Evolutionary conservation across 2,329 filamentous ascomycete genomes (phyloP).

Genomic region (Colletotrichum caudatum): DNA sequence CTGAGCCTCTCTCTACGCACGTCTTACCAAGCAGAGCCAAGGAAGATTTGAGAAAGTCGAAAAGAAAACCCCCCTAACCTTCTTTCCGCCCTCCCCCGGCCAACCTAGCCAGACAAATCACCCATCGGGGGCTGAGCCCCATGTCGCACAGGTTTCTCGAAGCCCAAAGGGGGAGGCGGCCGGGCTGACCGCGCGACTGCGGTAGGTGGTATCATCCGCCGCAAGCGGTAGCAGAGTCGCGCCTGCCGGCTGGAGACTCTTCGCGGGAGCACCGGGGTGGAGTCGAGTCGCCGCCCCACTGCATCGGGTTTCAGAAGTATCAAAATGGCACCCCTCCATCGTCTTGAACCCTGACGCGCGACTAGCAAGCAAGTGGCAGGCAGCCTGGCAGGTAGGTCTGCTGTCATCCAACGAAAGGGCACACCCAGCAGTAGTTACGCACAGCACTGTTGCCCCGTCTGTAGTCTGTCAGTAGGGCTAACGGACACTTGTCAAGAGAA

Average conservation of each 20-base stretch:
- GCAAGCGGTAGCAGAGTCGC: constrained; percentile 1
- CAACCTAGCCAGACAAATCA: no score
- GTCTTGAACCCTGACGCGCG: constrained; percentile 18
- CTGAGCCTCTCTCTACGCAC: not conserved
- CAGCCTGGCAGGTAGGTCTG: not conserved
- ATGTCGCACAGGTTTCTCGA: not conserved
- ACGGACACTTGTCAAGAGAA: not conserved
- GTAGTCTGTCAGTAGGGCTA: not conserved
- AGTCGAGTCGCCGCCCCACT: not conserved
- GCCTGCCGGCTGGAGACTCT: constrained; percentile 5
- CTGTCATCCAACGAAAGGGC: not conserved
- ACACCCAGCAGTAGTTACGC: not conserved
- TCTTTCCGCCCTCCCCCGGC: no score
- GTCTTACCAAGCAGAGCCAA: not conserved
- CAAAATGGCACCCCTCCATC: constrained; percentile 27
- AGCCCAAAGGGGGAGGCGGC: constrained; percentile 23
- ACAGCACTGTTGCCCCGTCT: not conserved
- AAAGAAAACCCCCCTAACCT: no score
- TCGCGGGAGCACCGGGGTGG: constrained; percentile 30
- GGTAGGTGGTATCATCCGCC: constrained; percentile 35
- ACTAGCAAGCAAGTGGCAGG: no score
- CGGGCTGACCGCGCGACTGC: constrained; percentile 27
- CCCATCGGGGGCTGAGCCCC: not conserved
- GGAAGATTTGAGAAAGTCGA: not conserved
- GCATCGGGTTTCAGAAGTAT: constrained; percentile 37